Evolutionary conservation across 2,329 filamentous ascomycete species (phyloP), one percentile per base, ranked within the genome.

Genomic region (Microcera coccophila): DNA sequence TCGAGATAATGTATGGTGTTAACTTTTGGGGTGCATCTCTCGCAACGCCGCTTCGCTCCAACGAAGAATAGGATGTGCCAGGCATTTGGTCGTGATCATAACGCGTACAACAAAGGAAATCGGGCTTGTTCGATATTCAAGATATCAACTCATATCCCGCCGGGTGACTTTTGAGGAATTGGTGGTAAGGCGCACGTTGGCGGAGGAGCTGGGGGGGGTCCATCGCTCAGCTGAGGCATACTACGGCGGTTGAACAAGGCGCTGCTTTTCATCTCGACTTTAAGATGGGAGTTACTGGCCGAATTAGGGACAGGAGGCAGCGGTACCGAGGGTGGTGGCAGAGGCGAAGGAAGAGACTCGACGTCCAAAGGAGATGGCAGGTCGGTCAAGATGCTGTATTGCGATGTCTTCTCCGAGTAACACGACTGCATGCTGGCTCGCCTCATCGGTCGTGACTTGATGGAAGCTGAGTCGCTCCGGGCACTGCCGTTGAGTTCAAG

Each of bases 151-250:
- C n/a, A n/a, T n/a, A 47, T 47, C 35, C 42, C 52, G 37, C 48
- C 44, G 32, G 46, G 47, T 33, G 48, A 45, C 20, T 55, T 60
- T 12, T 52, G 45, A 4, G 75, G 76, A 29, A 79, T 67, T 0
- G 77, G 76, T 15, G 77, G 77, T 17, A 81, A 65, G 12, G 76
- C 75, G 49, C 71, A 72, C 10, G 66, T 78, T 18, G 77, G 77
- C 4, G 77, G 77, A 5, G 77, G 77, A 12, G 68, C 73, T 14
- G 71, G 75, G 2, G 76, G 76, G 21, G 75, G 75, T 1, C 72
- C 73, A 11, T 73, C 69, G 1, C 62, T 62, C 28, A 78, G 62
- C 19, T 76, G 72, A 5, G 75, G 70, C 69, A 78, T 70, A 59
- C 75, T 78, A 42, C 70, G 67, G 19, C 73, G 65, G 39, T 66